phyloP scores from a whole-genome alignment of 306 rosid genomes.

The Rosa persica region DNA sequence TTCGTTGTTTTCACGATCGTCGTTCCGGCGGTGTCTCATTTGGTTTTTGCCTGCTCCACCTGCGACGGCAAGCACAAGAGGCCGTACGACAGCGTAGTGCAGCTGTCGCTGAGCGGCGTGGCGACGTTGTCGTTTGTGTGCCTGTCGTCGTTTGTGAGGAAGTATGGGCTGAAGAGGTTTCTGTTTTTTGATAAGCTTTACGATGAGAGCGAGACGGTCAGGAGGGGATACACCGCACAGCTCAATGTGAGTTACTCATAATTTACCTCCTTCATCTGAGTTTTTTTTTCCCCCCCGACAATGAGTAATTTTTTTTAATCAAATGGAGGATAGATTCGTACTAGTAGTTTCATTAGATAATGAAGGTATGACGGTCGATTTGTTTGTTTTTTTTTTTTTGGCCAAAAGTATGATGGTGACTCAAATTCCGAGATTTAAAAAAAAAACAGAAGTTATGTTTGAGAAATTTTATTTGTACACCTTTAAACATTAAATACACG shows the following conservation, averaged over 20 bases:
- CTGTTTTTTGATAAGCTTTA: slow-evolving; percentile 81
- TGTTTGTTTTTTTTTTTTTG: too few species aligned
- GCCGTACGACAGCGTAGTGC: slow-evolving; percentile 68
- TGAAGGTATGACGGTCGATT: too few species aligned
- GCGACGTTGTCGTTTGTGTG: slow-evolving; percentile 71
- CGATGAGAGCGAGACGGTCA: slow-evolving; percentile 73
- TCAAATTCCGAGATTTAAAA: too few species aligned
- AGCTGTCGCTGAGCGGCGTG: slow-evolving; percentile 63
- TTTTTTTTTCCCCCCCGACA: too few species aligned
- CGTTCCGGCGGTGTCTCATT: slow-evolving; percentile 70
- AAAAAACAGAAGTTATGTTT: too few species aligned
- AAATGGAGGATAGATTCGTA: too few species aligned
- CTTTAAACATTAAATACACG: too few species aligned
- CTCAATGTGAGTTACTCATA: slow-evolving; percentile 53
- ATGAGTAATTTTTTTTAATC: neutral
- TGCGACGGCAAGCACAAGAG: slow-evolving; percentile 68
- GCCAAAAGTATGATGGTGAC: too few species aligned
- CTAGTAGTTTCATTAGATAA: neutral
- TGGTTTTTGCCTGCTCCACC: slow-evolving; percentile 52
- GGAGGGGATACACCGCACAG: slow-evolving; percentile 60
- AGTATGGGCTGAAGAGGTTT: slow-evolving; percentile 65
- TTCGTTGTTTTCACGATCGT: slow-evolving; percentile 55
- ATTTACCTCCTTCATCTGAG: neutral
- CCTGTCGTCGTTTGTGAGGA: slow-evolving; percentile 55
- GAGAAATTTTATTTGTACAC: too few species aligned